These are phyloP conservation scores for Gypsophila paniculata DNA, from an alignment of 179 eudicot species.

Conservation along the genomic window DNA sequence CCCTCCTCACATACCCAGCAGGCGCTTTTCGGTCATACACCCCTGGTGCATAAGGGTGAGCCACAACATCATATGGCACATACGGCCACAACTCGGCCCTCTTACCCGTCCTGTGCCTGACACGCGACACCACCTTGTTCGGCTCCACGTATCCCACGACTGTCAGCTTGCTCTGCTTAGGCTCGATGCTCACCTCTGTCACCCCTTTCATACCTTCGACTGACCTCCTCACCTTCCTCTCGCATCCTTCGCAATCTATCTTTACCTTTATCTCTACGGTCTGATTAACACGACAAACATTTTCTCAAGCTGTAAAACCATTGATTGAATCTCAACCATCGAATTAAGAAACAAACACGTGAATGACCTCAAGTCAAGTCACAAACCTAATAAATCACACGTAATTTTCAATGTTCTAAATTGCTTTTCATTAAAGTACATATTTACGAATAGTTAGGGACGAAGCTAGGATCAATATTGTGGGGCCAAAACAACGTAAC, in stretches of 20 bases:
- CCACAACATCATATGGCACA: constrained; percentile 67
- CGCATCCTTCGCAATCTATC: constrained; percentile 82
- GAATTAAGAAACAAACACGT: too few relatives aligned
- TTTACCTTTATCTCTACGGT: constrained; percentile 69
- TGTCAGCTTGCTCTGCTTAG: constrained; percentile 59
- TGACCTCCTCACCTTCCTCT: constrained; percentile 52
- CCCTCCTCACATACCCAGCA: constrained; percentile 55
- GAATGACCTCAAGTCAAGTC: too few relatives aligned
- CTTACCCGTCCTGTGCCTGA: constrained; percentile 65
- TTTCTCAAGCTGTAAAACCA: background rate
- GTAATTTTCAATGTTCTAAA: background rate
- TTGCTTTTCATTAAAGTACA: too few relatives aligned
- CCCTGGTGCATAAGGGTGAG: constrained; percentile 63
- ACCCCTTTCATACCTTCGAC: constrained; percentile 84
- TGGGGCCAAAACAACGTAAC: too few relatives aligned
- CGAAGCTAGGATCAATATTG: too few relatives aligned
- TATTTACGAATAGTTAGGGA: too few relatives aligned
- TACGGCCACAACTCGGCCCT: constrained; percentile 67
- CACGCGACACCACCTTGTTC: constrained; percentile 56
- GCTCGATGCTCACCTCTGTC: constrained; percentile 47
- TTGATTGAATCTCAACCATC: too few relatives aligned
- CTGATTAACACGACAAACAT: constrained; percentile 25
- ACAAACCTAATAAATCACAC: too few relatives aligned
- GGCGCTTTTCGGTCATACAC: constrained; percentile 68
- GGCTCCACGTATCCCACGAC: constrained; percentile 71